A percentile compares a stretch with the other conserved stretches of the same genome.
These are phyloP conservation scores for Tylopilus rubrobrunneus DNA, from an alignment of 768 basidiomycete species.

Conservation along the genomic window DNA sequence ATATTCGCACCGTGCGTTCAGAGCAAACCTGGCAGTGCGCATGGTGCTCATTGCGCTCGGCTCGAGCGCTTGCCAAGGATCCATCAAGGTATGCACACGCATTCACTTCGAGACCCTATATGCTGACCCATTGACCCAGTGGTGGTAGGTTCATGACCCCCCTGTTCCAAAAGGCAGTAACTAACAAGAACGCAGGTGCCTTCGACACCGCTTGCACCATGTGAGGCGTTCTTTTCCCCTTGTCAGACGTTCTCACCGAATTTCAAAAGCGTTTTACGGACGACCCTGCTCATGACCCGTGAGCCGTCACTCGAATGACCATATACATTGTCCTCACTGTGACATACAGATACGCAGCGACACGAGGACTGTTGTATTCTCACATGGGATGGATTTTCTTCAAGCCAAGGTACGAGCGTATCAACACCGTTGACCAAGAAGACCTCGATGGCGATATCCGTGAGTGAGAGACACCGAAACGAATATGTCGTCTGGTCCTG, in stretches of 20 bases:
- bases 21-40: slow-evolving; percentile 1
- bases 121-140: neutral
- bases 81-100: slow-evolving; percentile 1
- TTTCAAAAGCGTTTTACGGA: slow-evolving; percentile 5
- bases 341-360: slow-evolving; percentile 7
- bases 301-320: neutral
- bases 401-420: slow-evolving; percentile 8
- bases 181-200: slow-evolving; percentile 6
- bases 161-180: neutral
- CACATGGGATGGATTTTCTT: slow-evolving; percentile 14
- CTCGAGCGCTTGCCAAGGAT: slow-evolving; percentile 10
- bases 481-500: no score
- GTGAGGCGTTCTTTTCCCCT: neutral
- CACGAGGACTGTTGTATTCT: slow-evolving; percentile 7
- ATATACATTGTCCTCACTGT: neutral
- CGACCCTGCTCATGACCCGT: slow-evolving; percentile 13
- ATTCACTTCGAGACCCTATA: no score
- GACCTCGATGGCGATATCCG: slow-evolving; percentile 3
- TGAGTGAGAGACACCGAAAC: slow-evolving; percentile 3
- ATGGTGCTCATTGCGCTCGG: slow-evolving; percentile 3
- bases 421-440: slow-evolving; percentile 4
- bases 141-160: slow-evolving; percentile 3
- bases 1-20: slow-evolving; percentile 7
- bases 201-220: slow-evolving; percentile 12
- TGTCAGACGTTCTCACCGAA: neutral